Base-by-base conservation (phyloP, 164 flowering plant genomes). In the Litsea cubeba region DNA sequence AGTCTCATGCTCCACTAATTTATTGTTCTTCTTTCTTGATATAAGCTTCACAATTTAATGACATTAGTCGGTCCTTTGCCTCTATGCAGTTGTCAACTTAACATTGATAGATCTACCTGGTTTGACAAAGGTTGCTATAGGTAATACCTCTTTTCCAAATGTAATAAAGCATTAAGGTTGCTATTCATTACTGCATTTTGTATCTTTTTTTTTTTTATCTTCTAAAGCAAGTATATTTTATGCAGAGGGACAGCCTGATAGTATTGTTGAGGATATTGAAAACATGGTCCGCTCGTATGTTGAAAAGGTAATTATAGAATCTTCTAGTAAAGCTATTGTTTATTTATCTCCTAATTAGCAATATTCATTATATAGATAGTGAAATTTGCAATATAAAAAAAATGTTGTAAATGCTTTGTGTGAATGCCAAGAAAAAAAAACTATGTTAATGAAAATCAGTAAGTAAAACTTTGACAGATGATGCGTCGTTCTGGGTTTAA, bases 21-120 rank as follows among this genome's bases (percentile, higher is more conserved):
- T 20, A 54, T 54, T 14, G 17, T 54, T 15, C 60, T 14, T 54
- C 60, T 54, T 54, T 12, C 17, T 54, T 40, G 46, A 40, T 40
- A 23, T 63, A 14, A 23, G 28, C 46, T 66, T 28, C 32, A 28
- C 40, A 66, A 20, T 66, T 25, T 10, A 66, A 14, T 18, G 46
- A 28, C 69, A 28, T 28, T 66, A 15, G 5, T 24, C 46, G 76
- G 69, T 49, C 20, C 30, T 50, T 62, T 60, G n/a, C 12, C 62
- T 65, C 46, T 26, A 71, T 77, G 76, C 95, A 95, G 99, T 95
- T 83, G 98, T 95, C 71, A 95, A 95, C 80, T 80, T 95, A 87
- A 95, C 99, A 12, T 77, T 93, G 81, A 78, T 95, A 68, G 99
- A 93, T 89, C 97, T 95, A 82, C 99, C 99, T 78, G 99, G 99